These are phyloP conservation scores for Colletotrichum aenigma DNA, from an alignment of 2,329 filamentous ascomycete species.

Conservation along the genomic window DNA sequence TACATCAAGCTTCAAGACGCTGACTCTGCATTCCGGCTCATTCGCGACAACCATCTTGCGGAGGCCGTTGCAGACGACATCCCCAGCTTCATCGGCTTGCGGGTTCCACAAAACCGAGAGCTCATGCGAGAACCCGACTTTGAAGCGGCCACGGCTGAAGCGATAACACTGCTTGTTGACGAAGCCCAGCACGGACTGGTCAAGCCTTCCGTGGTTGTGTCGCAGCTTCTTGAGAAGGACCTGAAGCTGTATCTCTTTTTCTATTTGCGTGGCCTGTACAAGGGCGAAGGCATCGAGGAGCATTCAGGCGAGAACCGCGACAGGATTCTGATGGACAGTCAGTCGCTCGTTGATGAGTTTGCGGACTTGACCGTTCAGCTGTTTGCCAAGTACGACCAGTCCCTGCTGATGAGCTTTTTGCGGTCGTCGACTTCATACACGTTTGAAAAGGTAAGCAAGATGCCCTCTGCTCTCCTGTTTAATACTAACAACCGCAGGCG, in stretches of 20 bases:
- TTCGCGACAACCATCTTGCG: conserved; percentile 87
- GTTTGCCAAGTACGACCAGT: conserved; percentile 83
- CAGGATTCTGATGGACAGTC: conserved; percentile 61
- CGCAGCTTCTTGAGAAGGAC: conserved; percentile 73
- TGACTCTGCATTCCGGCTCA: conserved; percentile 84
- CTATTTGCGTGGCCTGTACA: conserved; percentile 88
- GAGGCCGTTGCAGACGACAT: conserved; percentile 91
- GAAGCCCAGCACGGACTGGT: conserved; percentile 91
- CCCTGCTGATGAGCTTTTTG: conserved; percentile 84
- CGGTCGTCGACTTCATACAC: conserved; percentile 84
- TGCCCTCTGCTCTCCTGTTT: not conserved
- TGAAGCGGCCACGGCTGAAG: conserved; percentile 80
- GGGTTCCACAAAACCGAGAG: conserved; percentile 75
- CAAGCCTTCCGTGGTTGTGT: conserved; percentile 75
- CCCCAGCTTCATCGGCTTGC: conserved; percentile 82
- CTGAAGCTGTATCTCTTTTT: conserved; percentile 84
- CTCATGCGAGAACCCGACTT: conserved; percentile 73
- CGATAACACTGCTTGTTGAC: conserved; percentile 84
- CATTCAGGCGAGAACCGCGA: conserved; percentile 59
- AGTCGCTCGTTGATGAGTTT: conserved; percentile 80
- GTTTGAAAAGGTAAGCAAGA: conserved; percentile 70
- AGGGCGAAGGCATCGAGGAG: conserved; percentile 68
- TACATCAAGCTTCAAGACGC: conserved; percentile 93
- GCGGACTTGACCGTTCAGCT: conserved; percentile 86
- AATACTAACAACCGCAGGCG: conserved; percentile 45